Evolutionary conservation across 108 stramenopile species (phyloP).

Genomic region (Skeletonema costatum): DNA sequence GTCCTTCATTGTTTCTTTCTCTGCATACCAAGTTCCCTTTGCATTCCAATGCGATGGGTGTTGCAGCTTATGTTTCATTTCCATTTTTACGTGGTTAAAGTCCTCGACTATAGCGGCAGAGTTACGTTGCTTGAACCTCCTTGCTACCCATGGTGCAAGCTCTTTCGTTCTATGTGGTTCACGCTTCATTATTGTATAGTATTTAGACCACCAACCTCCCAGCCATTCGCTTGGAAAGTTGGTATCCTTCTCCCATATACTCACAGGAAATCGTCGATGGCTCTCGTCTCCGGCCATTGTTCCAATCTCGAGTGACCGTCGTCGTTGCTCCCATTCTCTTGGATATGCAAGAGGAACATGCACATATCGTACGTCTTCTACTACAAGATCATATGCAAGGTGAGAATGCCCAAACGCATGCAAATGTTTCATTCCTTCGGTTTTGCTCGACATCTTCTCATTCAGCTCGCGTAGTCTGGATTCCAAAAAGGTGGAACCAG

Average conservation of each 20-base stretch:
- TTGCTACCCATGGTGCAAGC: conserved; percentile 44
- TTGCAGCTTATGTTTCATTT: conserved; percentile 18
- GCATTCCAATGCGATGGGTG: conserved; percentile 5
- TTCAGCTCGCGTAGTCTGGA: conserved; percentile 18
- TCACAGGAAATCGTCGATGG: conserved; percentile 33
- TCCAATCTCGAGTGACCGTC: conserved; percentile 41
- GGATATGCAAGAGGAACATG: conserved; percentile 48
- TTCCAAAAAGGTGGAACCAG: conserved; percentile 37
- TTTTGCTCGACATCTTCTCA: background rate
- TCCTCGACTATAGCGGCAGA: conserved; percentile 15
- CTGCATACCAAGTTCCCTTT: background rate
- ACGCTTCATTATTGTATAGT: conserved; percentile 34
- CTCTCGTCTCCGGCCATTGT: conserved; percentile 34
- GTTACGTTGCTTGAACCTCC: conserved; percentile 26
- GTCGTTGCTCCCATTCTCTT: conserved; percentile 45
- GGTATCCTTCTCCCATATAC: conserved; percentile 25
- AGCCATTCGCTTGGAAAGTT: conserved; percentile 34
- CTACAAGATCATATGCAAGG: conserved; percentile 34
- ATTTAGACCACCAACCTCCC: conserved; percentile 52
- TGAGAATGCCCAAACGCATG: conserved; percentile 50
- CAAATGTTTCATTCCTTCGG: background rate
- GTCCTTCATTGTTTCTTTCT: background rate
- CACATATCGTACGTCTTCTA: conserved; percentile 35
- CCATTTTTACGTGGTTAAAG: conserved; percentile 34
- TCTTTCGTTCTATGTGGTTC: conserved; percentile 36